Percentiles rank a stretch among this genome's conserved stretches.
phyloP scores from a whole-genome alignment of 768 basidiomycete species.

The Pholiota molesta region DNA sequence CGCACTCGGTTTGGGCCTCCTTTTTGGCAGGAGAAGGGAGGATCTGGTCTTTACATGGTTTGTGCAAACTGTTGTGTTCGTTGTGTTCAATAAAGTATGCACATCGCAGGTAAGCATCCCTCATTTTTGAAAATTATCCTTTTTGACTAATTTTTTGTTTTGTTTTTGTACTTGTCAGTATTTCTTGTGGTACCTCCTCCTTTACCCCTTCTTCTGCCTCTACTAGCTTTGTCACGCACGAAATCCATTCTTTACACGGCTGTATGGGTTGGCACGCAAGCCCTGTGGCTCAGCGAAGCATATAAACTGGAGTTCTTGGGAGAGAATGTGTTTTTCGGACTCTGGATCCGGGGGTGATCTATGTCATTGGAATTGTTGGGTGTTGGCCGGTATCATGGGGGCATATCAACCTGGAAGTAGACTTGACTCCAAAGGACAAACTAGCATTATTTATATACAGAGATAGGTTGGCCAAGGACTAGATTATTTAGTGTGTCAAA shows the following conservation, averaged over 20 bases:
- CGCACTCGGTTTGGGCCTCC: conserved; percentile 71
- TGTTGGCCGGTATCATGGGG: conserved; percentile 59
- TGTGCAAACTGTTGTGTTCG: conserved; percentile 87
- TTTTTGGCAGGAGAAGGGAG: conserved; percentile 57
- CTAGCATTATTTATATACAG: background rate
- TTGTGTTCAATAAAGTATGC: conserved; percentile 98
- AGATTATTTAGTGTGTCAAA: background rate
- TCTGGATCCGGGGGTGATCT: conserved; percentile 84
- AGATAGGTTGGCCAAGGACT: background rate
- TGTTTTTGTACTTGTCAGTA: conserved; percentile 64
- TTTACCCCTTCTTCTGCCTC: conserved; percentile 84
- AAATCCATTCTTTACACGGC: conserved; percentile 43
- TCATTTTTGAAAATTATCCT: background rate
- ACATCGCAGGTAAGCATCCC: conserved; percentile 81
- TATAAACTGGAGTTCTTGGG: conserved; percentile 91
- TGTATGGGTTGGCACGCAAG: conserved; percentile 82
- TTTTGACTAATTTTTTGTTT: conserved; percentile 1
- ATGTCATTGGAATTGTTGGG: conserved; percentile 80
- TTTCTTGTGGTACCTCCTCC: conserved; percentile 94
- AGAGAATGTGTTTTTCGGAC: conserved; percentile 63
- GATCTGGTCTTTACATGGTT: conserved; percentile 88
- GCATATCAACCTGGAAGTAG: conserved; percentile 7
- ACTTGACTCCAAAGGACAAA: background rate
- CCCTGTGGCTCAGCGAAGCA: conserved; percentile 88
- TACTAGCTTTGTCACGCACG: conserved; percentile 51